Percentiles rank a stretch among this genome's conserved stretches.
These are phyloP conservation scores for Naganishia liquefaciens DNA, from an alignment of 1,284 basidiomycete genomes.

Conservation along the genomic window DNA sequence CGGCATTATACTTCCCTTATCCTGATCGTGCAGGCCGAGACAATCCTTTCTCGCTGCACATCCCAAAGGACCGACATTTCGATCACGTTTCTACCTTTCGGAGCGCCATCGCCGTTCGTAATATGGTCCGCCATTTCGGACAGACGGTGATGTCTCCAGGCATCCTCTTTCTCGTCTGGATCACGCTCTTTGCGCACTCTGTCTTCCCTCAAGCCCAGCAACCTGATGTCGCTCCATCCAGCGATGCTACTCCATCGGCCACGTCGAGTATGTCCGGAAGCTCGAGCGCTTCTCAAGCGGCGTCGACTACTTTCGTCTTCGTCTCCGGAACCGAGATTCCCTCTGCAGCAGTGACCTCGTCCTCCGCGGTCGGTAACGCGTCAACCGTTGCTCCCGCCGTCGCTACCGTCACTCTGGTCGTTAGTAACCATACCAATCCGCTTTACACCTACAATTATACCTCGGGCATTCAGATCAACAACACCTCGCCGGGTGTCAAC, in stretches of 20 bases:
- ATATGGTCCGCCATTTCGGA: slow-evolving; percentile 10
- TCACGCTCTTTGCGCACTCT: background rate
- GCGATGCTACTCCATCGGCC: background rate
- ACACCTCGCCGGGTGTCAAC: slow-evolving; percentile 23
- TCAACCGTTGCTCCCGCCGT: background rate
- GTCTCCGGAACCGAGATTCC: slow-evolving; percentile 6
- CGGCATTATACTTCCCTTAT: no score
- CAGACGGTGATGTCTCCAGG: slow-evolving; percentile 1
- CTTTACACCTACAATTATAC: slow-evolving; percentile 25
- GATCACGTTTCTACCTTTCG: background rate
- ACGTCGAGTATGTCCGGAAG: background rate
- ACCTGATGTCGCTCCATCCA: slow-evolving; percentile 18
- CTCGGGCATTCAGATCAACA: slow-evolving; percentile 11
- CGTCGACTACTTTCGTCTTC: slow-evolving; percentile 5
- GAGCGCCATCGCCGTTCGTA: background rate
- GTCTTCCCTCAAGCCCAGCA: slow-evolving; percentile 18
- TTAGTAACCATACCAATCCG: slow-evolving; percentile 30
- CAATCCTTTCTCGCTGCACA: no score
- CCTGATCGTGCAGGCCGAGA: no score
- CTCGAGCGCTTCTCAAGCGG: background rate
- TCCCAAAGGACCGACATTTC: no score
- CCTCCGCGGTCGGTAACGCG: slow-evolving; percentile 1
- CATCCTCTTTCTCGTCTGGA: slow-evolving; percentile 16
- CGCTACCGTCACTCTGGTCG: slow-evolving; percentile 12
- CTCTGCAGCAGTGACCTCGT: background rate